Conservation (phyloP, 2,329 filamentous ascomycete species). For the Fusarium caatingaense region DNA sequence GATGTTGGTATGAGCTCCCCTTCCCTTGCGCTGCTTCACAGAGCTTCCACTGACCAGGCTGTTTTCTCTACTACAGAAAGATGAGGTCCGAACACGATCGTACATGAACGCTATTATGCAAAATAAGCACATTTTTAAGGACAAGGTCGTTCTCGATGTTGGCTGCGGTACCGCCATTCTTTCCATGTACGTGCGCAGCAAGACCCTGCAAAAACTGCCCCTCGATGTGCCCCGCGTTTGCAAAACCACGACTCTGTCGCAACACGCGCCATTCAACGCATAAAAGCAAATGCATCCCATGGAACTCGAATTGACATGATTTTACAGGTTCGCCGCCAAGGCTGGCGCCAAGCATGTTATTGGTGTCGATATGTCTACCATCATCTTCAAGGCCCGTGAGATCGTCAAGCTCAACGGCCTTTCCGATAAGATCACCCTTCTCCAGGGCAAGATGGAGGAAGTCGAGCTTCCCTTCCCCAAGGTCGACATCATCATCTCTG, state of each 20-base stretch:
- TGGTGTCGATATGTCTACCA: slow-evolving; percentile 99
- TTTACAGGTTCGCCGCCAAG: slow-evolving; percentile 88
- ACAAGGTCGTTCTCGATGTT: slow-evolving; percentile 89
- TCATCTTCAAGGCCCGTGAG: slow-evolving; percentile 97
- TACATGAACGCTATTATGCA: slow-evolving; percentile 99
- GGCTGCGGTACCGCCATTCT: slow-evolving; percentile 98
- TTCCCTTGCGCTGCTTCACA: slow-evolving; percentile 23
- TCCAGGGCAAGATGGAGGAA: slow-evolving; percentile 99
- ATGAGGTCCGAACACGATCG: slow-evolving; percentile 94
- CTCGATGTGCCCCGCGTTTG: slow-evolving; percentile 34
- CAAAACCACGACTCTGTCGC: slow-evolving; percentile 1
- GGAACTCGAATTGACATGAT: slow-evolving; percentile 19
- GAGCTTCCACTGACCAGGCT: slow-evolving; percentile 37
- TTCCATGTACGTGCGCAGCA: slow-evolving; percentile 79
- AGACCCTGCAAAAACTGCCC: slow-evolving; percentile 17
- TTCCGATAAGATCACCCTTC: slow-evolving; percentile 93
- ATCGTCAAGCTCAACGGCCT: slow-evolving; percentile 94
- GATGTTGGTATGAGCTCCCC: slow-evolving; percentile 81
- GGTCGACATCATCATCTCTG: slow-evolving; percentile 99
- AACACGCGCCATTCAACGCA: not conserved
- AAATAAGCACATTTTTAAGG: slow-evolving; percentile 93
- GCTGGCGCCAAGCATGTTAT: slow-evolving; percentile 98
- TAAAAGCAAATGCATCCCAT: not conserved
- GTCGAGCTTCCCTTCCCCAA: slow-evolving; percentile 91
- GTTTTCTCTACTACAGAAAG: slow-evolving; percentile 73